Evolutionary conservation across 108 stramenopile species (phyloP), one percentile per base, ranked within the genome.

Genomic region (Asterionellopsis glacialis): DNA sequence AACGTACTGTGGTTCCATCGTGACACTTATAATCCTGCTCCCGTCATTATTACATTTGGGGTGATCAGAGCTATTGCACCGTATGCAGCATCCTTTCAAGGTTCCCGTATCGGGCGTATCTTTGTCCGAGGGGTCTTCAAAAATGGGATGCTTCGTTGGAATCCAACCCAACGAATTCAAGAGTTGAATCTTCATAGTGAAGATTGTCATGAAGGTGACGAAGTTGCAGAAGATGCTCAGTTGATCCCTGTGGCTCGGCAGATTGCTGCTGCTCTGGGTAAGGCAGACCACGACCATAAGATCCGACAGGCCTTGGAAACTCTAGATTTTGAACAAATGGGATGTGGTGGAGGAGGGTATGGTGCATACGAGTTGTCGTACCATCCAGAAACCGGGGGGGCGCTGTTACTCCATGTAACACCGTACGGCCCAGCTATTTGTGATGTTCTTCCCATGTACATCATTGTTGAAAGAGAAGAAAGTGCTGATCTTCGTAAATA

Each of bases 341-440:
- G 77, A 23, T 38, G 67, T 52, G 81, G 81, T 25, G 26, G 42
- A 45, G 77, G 75, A 50, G 83, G 87, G 11, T 85, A 85, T 58
- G 71, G 77, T 33, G 72, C 79, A 14, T 89, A 89, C 59, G 53
- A 65, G 16, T 48, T 16, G 33, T 33, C 33, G 7, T 33, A 5
- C 7, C 33, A 33, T 33, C 56, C 52, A 13, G 39, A 33, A 33
- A 33, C 33, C 2, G 33, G 33, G 5, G 33, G 33, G 2, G 33
- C 47, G 2, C 16, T 87, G 12, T 51, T 73, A 1, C 61, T 89
- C 3, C 84, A 89, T 63, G 40, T 81, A 9, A 83, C 87, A 14
- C 87, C 87, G 0, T 83, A 89, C 56, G 87, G 87, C 3, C 87
- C 87, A 23, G 70, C 72, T 41, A 81, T 89, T 54, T 25, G 70